A percentile compares a stretch with the other conserved stretches of the same genome.
These are phyloP conservation scores for Xylaria sp. DNA, from an alignment of 2,329 filamentous ascomycete species.

Conservation along the genomic window DNA sequence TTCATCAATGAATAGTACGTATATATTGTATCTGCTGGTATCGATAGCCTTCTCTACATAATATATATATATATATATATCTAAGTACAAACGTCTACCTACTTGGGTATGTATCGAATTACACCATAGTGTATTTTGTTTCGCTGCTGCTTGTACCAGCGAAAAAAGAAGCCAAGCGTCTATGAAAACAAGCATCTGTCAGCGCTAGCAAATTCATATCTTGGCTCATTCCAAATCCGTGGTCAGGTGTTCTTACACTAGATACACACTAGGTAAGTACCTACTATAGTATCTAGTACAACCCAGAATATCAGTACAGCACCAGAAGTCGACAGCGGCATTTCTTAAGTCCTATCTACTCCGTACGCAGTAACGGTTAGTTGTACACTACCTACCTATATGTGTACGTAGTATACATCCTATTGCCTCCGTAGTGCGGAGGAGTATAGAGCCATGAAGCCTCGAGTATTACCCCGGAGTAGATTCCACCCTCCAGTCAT, in stretches of 20 bases:
- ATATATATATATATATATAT: not conserved
- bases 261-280: too few species aligned
- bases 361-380: not conserved
- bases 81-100: not conserved
- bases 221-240: conserved; percentile 34
- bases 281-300: too few species aligned
- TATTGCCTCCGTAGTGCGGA: not conserved
- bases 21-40: not conserved
- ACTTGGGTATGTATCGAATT: not conserved
- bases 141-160: not conserved
- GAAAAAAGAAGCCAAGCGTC: conserved; percentile 9
- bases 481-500: too few species aligned
- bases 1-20: too few species aligned
- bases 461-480: too few species aligned
- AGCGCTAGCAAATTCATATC: conserved; percentile 32
- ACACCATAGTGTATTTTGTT: not conserved
- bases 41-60: not conserved
- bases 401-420: not conserved
- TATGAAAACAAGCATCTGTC: conserved; percentile 25
- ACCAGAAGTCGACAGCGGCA: too few species aligned
- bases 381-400: not conserved
- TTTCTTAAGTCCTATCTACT: too few species aligned
- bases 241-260: conserved; percentile 17
- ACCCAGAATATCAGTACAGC: too few species aligned
- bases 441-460: too few species aligned